A percentile compares a stretch with the other conserved stretches of the same genome.
These are phyloP conservation scores for Fallopia convolvulus DNA, from an alignment of 148 eudicot species.

Conservation along the genomic window DNA sequence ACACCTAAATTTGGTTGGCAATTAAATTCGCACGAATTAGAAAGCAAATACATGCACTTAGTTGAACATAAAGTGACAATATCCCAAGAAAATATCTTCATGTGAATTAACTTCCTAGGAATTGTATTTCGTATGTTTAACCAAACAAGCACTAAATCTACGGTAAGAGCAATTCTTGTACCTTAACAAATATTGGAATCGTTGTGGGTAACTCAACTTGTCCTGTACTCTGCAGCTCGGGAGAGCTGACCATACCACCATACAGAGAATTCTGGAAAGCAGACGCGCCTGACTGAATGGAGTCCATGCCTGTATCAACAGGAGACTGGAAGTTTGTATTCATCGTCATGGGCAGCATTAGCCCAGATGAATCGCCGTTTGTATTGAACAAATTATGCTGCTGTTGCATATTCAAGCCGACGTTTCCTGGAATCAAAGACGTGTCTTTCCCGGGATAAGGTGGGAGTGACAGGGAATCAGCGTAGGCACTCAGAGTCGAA, in stretches of 20 bases:
- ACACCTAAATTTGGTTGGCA: conserved; percentile 41
- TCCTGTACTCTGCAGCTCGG: conserved; percentile 70
- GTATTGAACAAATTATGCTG: conserved; percentile 63
- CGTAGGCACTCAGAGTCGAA: conserved; percentile 40
- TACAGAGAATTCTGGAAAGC: conserved; percentile 65
- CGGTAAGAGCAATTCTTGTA: conserved; percentile 11
- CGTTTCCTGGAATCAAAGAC: conserved; percentile 47
- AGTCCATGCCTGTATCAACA: conserved; percentile 49
- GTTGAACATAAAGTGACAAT: no score
- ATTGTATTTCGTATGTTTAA: no score
- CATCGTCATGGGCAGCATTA: conserved; percentile 80
- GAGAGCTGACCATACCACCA: conserved; percentile 67
- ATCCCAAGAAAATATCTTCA: no score
- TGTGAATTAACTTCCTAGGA: no score
- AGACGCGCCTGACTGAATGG: conserved; percentile 61
- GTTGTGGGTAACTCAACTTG: conserved; percentile 63
- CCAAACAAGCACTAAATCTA: not conserved
- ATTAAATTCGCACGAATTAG: no score
- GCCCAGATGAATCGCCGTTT: conserved; percentile 72
- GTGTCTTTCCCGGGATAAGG: conserved; percentile 68
- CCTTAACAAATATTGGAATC: conserved; percentile 74
- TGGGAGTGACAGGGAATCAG: conserved; percentile 51
- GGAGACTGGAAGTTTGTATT: conserved; percentile 38
- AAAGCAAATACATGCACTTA: not conserved
- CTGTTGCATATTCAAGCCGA: conserved; percentile 61